Percentiles rank a stretch among this genome's conserved stretches.
Conservation (phyloP, 306 rosid species). For the Erythrophleum fordii region DNA sequence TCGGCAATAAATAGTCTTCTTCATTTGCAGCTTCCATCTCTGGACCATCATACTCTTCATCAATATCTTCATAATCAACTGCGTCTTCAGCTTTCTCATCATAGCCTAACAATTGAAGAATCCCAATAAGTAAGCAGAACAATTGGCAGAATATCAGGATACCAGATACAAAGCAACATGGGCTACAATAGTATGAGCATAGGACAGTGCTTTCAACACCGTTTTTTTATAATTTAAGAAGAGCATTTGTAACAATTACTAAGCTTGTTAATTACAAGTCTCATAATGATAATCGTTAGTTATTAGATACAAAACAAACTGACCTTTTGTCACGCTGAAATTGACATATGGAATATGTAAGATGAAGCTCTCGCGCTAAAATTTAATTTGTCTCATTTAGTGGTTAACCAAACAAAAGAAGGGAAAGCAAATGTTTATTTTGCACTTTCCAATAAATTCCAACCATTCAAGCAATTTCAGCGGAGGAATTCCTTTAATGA, state of each 20-base stretch:
- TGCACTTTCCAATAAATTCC: conserved; percentile 22
- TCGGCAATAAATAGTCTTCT: conserved; percentile 87
- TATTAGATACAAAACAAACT: background rate
- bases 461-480: conserved; percentile 16
- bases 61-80: conserved; percentile 93
- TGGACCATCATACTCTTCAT: conserved; percentile 95
- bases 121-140: conserved; percentile 39
- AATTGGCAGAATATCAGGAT: conserved; percentile 32
- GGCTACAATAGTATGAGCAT: background rate
- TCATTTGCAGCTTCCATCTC: conserved; percentile 84
- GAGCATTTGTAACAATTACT: conserved; percentile 1
- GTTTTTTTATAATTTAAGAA: background rate
- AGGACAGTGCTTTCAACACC: background rate
- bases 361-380: background rate
- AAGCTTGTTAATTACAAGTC: background rate
- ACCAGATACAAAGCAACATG: conserved; percentile 19
- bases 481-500: conserved; percentile 3
- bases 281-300: background rate
- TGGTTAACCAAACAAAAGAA: background rate
- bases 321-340: background rate
- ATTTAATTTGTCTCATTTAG: background rate
- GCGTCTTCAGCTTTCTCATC: conserved; percentile 94
- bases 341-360: background rate
- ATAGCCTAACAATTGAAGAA: conserved; percentile 61
- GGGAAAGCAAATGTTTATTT: background rate